These are phyloP conservation scores for Ceratocystis ficicola DNA, from an alignment of 2,329 filamentous ascomycete species.

Conservation along the genomic window DNA sequence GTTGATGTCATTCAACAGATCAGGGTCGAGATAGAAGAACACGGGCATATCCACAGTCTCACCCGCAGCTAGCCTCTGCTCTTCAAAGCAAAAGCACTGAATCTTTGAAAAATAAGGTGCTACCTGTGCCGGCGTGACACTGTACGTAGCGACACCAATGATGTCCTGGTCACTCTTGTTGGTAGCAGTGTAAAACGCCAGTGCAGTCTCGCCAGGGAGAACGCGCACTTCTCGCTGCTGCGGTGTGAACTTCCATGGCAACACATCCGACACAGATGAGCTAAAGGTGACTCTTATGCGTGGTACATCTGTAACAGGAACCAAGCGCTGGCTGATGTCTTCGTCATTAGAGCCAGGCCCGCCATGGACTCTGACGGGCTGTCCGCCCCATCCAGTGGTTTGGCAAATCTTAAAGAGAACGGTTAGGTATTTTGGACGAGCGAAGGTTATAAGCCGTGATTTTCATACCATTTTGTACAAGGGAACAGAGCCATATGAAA, in stretches of 20 bases:
- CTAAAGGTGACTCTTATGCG: slow-evolving; percentile 94
- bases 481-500: slow-evolving; percentile 74
- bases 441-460: not conserved
- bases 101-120: slow-evolving; percentile 99
- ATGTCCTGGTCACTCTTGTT: slow-evolving; percentile 86
- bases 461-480: slow-evolving; percentile 68
- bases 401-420: slow-evolving; percentile 53
- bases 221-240: slow-evolving; percentile 96
- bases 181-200: slow-evolving; percentile 95
- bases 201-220: slow-evolving; percentile 85
- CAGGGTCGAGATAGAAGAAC: slow-evolving; percentile 97
- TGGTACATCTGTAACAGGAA: slow-evolving; percentile 66
- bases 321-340: slow-evolving; percentile 64
- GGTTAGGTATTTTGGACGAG: slow-evolving; percentile 19
- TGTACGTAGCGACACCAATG: slow-evolving; percentile 95
- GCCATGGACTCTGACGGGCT: slow-evolving; percentile 71
- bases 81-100: slow-evolving; percentile 98
- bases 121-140: slow-evolving; percentile 88
- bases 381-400: slow-evolving; percentile 82
- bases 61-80: slow-evolving; percentile 82
- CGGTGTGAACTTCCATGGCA: slow-evolving; percentile 94
- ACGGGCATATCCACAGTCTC: slow-evolving; percentile 99
- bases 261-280: slow-evolving; percentile 82
- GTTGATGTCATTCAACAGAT: slow-evolving; percentile 79
- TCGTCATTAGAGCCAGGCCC: slow-evolving; percentile 38